Base-by-base conservation (phyloP, 495 filamentous ascomycete species). In the Neurospora cerealis region DNA sequence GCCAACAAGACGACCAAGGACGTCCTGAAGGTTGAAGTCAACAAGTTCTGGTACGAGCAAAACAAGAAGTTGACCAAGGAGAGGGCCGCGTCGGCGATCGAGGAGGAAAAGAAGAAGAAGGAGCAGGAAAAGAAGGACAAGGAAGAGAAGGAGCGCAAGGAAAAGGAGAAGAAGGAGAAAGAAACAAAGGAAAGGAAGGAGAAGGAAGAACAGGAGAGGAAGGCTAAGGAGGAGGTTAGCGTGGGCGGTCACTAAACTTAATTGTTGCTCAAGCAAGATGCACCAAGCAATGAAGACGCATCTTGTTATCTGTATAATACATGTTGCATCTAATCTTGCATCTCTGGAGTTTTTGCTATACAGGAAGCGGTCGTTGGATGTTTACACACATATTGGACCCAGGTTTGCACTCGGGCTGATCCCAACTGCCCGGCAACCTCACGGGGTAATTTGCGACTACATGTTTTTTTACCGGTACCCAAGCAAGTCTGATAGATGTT, bases 1-100 rank as follows among this genome's bases (percentile, higher is more conserved):
- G 72, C 70, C 71, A 77, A 80, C 69, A 71, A 69, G 6, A 76
- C 78, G 5, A 74, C 74, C 15, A 54, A 73, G 36, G 28, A 69
- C 5, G 28, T 19, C 19, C 71, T 78, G 21, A 38, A 36, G n/a
- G 37, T 72, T 3, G 71, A 78, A 54, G 69, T 72, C 38, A 41
- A 54, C 21, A 69, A 74, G 60, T 78, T 77, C 46, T 78, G 75
- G 75, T 6, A 41, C 21, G 73, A 72, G 19, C 38, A 41, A 13
- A 69, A 72, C 28, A 41, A 71, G 38, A 72, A 73, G 72, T 11
- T 77, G 39, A 37, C 44, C 28, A 46, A 71, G 11, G 69, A 69
- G 38, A 73, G 69, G 41, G 44, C 28, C 32, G 71, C 72, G 70
- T 46, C 75, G 6, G 70, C 46, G 54, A 70, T 73, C 13, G 70